These are phyloP conservation scores for Eutrema salsugineum DNA, from an alignment of 441 rosid genomes.

Conservation along the genomic window DNA sequence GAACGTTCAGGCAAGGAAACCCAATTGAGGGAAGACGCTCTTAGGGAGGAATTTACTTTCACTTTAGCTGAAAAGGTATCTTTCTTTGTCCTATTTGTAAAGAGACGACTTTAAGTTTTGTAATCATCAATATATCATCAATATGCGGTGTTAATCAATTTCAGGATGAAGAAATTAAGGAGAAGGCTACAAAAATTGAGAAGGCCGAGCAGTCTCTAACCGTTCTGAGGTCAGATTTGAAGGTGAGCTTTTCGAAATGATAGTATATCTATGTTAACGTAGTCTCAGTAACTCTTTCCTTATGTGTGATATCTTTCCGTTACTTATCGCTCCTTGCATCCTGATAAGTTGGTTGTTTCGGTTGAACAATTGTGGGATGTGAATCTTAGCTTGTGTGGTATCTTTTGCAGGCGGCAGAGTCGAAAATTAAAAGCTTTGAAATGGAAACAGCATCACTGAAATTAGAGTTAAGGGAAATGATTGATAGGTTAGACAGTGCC, in stretches of 20 bases:
- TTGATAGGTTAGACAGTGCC: constrained; percentile 67
- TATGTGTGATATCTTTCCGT: not conserved
- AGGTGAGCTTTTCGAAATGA: constrained; percentile 45
- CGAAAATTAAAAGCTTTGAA: constrained; percentile 74
- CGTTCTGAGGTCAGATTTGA: constrained; percentile 72
- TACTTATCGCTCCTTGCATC: not conserved
- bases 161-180: constrained; percentile 87
- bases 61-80: constrained; percentile 70
- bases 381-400: constrained; percentile 16
- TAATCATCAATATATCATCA: not conserved
- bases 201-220: constrained; percentile 80
- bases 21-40: constrained; percentile 83
- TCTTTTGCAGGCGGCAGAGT: constrained; percentile 84
- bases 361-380: constrained; percentile 1
- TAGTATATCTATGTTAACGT: constrained; percentile 3
- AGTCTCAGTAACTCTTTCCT: not conserved
- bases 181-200: constrained; percentile 67
- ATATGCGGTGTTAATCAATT: constrained; percentile 23
- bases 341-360: not conserved
- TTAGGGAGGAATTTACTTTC: constrained; percentile 71
- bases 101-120: not conserved
- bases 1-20: constrained; percentile 80
- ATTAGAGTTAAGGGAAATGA: constrained; percentile 53
- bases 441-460: constrained; percentile 63
- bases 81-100: constrained; percentile 1